Conservation (phyloP, 345 rosid genomes). For the Gossypium turneri region DNA sequence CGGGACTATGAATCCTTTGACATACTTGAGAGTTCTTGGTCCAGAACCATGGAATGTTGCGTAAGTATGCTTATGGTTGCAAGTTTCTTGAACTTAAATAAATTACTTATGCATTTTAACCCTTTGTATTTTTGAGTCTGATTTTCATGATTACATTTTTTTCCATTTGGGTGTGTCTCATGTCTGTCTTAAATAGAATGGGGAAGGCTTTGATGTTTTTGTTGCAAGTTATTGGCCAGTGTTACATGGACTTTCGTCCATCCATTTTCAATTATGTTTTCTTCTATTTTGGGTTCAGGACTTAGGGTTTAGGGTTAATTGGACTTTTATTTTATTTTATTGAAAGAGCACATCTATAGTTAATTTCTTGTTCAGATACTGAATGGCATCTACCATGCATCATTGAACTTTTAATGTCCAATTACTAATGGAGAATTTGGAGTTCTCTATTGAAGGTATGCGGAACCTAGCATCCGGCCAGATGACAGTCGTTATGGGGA, state of each 20-base stretch:
- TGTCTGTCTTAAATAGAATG: neutral
- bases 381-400: neutral
- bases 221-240: neutral
- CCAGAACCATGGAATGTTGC: constrained; percentile 99
- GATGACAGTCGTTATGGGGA: constrained; percentile 96
- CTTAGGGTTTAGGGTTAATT: neutral
- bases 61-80: constrained; percentile 38
- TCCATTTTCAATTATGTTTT: neutral
- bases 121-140: neutral
- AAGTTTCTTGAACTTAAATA: neutral
- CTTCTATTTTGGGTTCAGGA: neutral
- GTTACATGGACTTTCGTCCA: neutral
- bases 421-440: constrained; percentile 10
- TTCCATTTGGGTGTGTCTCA: neutral
- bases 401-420: neutral
- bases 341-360: neutral
- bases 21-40: constrained; percentile 90
- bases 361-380: neutral
- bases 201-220: neutral
- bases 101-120: neutral
- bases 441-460: constrained; percentile 45
- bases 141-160: neutral
- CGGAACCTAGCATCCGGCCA: constrained; percentile 93
- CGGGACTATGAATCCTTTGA: constrained; percentile 95
- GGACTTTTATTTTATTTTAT: neutral